Evolutionary conservation across 495 filamentous ascomycete genomes (phyloP).

Genomic region (Chaetomium tenue): DNA sequence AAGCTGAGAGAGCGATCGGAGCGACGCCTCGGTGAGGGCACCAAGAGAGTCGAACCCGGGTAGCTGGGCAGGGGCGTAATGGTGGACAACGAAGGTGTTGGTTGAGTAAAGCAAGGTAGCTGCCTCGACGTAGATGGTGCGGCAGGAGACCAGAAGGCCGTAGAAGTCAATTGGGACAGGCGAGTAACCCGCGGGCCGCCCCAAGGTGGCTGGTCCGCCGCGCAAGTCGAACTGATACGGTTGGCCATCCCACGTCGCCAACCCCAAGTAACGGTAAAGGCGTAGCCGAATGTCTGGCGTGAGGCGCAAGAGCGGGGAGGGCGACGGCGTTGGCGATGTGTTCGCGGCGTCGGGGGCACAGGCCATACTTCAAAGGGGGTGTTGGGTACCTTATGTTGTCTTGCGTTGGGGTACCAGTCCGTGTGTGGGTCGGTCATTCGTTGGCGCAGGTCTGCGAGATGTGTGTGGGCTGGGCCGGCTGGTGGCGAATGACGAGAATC

Average conservation of each 20-base stretch:
- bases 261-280: slow-evolving; percentile 17
- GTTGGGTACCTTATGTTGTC: too few relatives aligned
- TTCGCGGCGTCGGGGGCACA: slow-evolving; percentile 12
- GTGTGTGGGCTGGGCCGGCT: too few relatives aligned
- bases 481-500: too few relatives aligned
- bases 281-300: slow-evolving; percentile 13
- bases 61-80: slow-evolving; percentile 10
- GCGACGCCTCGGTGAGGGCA: slow-evolving; percentile 13
- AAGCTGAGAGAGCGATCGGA: slow-evolving; percentile 15
- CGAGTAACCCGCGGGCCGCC: neutral
- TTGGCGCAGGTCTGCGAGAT: too few relatives aligned
- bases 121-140: slow-evolving; percentile 15
- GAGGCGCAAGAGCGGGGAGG: slow-evolving; percentile 6
- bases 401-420: too few relatives aligned
- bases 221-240: slow-evolving; percentile 16
- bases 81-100: slow-evolving; percentile 13
- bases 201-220: slow-evolving; percentile 6
- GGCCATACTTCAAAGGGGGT: too few relatives aligned
- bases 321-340: slow-evolving; percentile 9
- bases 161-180: slow-evolving; percentile 11
- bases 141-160: slow-evolving; percentile 12
- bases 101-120: slow-evolving; percentile 15
- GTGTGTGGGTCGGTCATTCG: too few relatives aligned
- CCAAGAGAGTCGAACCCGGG: slow-evolving; percentile 11
- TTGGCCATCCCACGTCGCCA: slow-evolving; percentile 9